Evolutionary conservation across 2,329 filamentous ascomycete genomes (phyloP).

Genomic region (Trichophyton verrucosum): DNA sequence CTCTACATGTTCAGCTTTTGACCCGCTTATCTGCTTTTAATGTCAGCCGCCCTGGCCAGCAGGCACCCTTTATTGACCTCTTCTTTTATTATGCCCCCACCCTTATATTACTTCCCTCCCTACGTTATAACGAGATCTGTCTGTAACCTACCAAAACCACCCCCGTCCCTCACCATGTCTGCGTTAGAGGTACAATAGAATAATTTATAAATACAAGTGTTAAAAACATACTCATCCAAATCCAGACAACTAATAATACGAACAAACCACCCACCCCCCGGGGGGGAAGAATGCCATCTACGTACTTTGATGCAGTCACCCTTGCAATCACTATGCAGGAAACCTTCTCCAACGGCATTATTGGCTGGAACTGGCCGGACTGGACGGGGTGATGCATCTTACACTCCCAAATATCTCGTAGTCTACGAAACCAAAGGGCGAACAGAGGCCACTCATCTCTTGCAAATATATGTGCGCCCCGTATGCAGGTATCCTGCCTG

Average conservation of each 20-base stretch:
- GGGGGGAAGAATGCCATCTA: neutral
- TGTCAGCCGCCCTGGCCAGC: neutral
- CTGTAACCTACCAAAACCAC: neutral
- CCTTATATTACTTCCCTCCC: neutral
- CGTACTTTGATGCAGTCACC: neutral
- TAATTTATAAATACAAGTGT: neutral
- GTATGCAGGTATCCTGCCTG: neutral
- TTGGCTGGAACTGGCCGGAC: neutral
- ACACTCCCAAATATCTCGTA: too few species aligned
- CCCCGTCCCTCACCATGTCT: neutral
- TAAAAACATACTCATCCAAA: neutral
- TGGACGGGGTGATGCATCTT: neutral
- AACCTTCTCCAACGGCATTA: neutral
- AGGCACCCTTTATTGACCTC: neutral
- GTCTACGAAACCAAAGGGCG: too few species aligned
- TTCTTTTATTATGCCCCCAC: neutral
- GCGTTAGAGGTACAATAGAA: neutral
- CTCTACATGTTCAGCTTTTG: neutral
- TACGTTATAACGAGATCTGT: neutral
- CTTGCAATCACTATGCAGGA: neutral
- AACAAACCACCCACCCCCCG: too few species aligned
- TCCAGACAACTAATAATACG: neutral
- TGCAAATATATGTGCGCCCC: neutral
- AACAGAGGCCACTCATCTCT: too few species aligned
- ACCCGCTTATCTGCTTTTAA: neutral